These are phyloP conservation scores for Malassezia obtusa DNA, from an alignment of 1,284 basidiomycete genomes.

Conservation along the genomic window DNA sequence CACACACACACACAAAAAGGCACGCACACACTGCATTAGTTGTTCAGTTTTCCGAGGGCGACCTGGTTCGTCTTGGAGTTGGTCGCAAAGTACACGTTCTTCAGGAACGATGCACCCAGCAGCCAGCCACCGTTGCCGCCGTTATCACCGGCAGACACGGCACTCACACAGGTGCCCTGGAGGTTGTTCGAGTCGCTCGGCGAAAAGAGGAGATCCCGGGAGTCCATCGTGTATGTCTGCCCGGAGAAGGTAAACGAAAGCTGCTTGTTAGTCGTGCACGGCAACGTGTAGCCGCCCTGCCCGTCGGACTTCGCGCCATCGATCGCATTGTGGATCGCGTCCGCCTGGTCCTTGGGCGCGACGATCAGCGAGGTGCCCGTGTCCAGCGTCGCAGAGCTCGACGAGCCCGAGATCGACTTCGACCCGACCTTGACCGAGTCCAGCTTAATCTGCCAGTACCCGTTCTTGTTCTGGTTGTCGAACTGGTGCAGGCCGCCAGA, in stretches of 20 bases:
- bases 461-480: slow-evolving; percentile 44
- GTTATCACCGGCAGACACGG: slow-evolving; percentile 58
- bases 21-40: background rate
- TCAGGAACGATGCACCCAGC: slow-evolving; percentile 49
- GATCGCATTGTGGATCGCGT: slow-evolving; percentile 57
- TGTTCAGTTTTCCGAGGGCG: slow-evolving; percentile 55
- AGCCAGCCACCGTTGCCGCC: slow-evolving; percentile 61
- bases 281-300: slow-evolving; percentile 59
- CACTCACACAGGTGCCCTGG: slow-evolving; percentile 62
- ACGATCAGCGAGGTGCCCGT: slow-evolving; percentile 50
- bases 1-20: background rate
- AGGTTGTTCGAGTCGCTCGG: slow-evolving; percentile 59
- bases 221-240: slow-evolving; percentile 52
- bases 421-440: slow-evolving; percentile 58
- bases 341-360: slow-evolving; percentile 51
- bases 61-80: slow-evolving; percentile 61
- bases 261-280: slow-evolving; percentile 61
- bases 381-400: slow-evolving; percentile 46
- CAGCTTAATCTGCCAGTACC: slow-evolving; percentile 70
- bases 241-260: slow-evolving; percentile 62
- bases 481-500: slow-evolving; percentile 36
- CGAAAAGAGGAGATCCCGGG: slow-evolving; percentile 59
- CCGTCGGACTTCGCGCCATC: slow-evolving; percentile 54
- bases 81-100: slow-evolving; percentile 56
- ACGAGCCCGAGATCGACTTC: slow-evolving; percentile 54